Conservation (phyloP, 164 flowering plant genomes). For the Chloranthus sessilifolius region DNA sequence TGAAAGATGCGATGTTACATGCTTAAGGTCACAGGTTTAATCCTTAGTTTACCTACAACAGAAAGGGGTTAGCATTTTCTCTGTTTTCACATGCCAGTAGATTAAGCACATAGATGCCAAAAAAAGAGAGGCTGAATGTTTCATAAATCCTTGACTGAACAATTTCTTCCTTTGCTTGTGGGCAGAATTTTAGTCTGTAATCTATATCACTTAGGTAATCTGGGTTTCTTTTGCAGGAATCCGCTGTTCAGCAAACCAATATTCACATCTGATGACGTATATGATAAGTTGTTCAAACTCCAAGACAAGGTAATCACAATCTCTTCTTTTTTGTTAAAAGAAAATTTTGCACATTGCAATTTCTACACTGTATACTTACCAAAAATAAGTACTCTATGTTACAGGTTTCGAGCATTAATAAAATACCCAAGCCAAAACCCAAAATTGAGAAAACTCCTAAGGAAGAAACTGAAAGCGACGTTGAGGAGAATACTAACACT, state of each 20-base stretch:
- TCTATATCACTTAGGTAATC: neutral
- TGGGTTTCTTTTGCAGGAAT: constrained; percentile 36
- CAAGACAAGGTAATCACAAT: constrained; percentile 62
- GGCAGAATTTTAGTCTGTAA: too few relatives aligned
- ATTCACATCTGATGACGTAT: constrained; percentile 78
- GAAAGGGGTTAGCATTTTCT: too few relatives aligned
- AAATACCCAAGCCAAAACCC: constrained; percentile 95
- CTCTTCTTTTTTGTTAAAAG: constrained; percentile 1
- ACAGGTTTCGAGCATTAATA: constrained; percentile 62
- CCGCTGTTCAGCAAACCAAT: constrained; percentile 53
- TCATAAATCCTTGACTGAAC: too few relatives aligned
- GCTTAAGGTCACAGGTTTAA: too few relatives aligned
- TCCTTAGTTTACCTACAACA: neutral
- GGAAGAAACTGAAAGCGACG: constrained; percentile 44
- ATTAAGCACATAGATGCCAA: too few relatives aligned
- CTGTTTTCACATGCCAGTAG: too few relatives aligned
- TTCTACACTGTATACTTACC: too few relatives aligned
- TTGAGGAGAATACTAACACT: constrained; percentile 8
- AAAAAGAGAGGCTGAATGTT: too few relatives aligned
- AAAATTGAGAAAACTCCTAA: constrained; percentile 70
- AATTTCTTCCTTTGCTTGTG: too few relatives aligned
- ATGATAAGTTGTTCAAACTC: constrained; percentile 43
- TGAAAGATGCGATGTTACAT: too few relatives aligned
- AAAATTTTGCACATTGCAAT: neutral
- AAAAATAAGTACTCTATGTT: constrained; percentile 3